A percentile compares a stretch with the other conserved stretches of the same genome.
These are phyloP conservation scores for Gigaspora rosea DNA, from an alignment of 192 early-diverging fungal genomes.

Conservation along the genomic window DNA sequence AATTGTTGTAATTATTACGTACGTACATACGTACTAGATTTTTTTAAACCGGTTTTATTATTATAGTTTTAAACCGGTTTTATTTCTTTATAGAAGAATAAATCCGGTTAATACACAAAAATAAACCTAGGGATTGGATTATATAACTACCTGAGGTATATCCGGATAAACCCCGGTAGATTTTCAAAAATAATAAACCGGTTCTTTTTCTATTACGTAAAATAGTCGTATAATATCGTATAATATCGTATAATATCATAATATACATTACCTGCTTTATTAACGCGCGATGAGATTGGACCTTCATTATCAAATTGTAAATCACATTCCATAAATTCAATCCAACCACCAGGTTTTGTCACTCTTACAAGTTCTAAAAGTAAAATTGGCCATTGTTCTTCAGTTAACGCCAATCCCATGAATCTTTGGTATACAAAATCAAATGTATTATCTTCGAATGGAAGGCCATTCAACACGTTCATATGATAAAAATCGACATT, in stretches of 20 bases:
- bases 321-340: slow-evolving; percentile 21
- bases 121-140: not conserved
- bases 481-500: slow-evolving; percentile 36
- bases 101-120: not conserved
- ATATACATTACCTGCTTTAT: not conserved
- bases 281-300: not conserved
- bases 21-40: too few species aligned
- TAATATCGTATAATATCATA: too few species aligned
- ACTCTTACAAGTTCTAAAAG: slow-evolving; percentile 2
- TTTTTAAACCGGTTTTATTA: not conserved
- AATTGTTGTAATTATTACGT: not conserved
- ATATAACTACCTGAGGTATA: not conserved
- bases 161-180: too few species aligned
- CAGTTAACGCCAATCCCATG: not conserved
- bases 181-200: too few species aligned
- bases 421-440: slow-evolving; percentile 28
- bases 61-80: not conserved
- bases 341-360: slow-evolving; percentile 37
- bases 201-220: too few species aligned
- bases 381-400: slow-evolving; percentile 4
- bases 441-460: slow-evolving; percentile 28
- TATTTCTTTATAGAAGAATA: not conserved
- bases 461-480: slow-evolving; percentile 30
- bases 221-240: too few species aligned
- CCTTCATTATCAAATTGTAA: slow-evolving; percentile 9